These are phyloP conservation scores for Trametes polyzona DNA, from an alignment of 1,284 basidiomycete species.

Conservation along the genomic window DNA sequence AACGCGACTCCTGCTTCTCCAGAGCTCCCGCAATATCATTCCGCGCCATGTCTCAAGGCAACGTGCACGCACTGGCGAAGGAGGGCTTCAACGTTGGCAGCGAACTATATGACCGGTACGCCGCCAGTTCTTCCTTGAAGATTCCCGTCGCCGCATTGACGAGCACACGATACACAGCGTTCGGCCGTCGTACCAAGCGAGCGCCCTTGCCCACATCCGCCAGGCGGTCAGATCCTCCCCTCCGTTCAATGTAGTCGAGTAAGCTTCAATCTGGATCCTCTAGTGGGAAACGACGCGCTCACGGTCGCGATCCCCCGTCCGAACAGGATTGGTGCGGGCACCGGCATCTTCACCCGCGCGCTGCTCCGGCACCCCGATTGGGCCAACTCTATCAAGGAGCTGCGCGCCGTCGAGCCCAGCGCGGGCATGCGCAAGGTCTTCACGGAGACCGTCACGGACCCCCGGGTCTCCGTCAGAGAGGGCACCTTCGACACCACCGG, in stretches of 20 bases:
- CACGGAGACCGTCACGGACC: slow-evolving; percentile 51
- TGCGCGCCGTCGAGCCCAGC: slow-evolving; percentile 75
- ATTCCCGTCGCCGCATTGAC: neutral
- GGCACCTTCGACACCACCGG: slow-evolving; percentile 69
- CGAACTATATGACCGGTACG: slow-evolving; percentile 73
- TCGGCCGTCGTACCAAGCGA: slow-evolving; percentile 72
- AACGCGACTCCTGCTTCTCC: neutral
- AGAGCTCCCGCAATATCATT: no score
- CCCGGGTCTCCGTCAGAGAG: slow-evolving; percentile 52
- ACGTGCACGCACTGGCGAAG: slow-evolving; percentile 60
- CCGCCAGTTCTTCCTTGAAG: neutral
- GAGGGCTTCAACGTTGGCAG: slow-evolving; percentile 71
- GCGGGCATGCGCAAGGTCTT: slow-evolving; percentile 73
- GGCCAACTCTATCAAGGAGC: slow-evolving; percentile 48
- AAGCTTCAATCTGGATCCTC: no score
- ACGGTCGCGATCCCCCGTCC: no score
- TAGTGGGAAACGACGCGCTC: no score
- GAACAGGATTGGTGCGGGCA: slow-evolving; percentile 73
- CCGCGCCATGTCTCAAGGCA: slow-evolving; percentile 19
- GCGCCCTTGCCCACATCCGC: slow-evolving; percentile 60
- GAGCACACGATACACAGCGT: slow-evolving; percentile 43
- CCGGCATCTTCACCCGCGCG: slow-evolving; percentile 81
- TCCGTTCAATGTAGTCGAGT: slow-evolving; percentile 72
- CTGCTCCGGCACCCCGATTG: slow-evolving; percentile 66
- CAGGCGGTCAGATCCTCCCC: slow-evolving; percentile 42